These are phyloP conservation scores for Toxicodendron radicans DNA, from an alignment of 345 rosid genomes.

Conservation along the genomic window DNA sequence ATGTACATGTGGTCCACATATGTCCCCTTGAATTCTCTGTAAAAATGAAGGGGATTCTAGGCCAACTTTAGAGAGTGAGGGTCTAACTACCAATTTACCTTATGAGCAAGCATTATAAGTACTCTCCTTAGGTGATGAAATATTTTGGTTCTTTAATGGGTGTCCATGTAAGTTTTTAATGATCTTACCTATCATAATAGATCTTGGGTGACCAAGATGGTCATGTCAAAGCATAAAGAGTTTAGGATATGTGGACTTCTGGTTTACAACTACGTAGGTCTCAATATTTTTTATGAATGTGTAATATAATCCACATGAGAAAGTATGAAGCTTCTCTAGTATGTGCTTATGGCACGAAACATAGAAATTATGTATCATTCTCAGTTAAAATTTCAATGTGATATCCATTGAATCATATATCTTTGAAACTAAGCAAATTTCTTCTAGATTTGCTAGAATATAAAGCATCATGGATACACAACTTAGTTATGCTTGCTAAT, in stretches of 20 bases:
- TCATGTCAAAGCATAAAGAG: constrained; percentile 7
- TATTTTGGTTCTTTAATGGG: background rate
- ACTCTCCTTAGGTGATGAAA: background rate
- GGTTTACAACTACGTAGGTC: background rate
- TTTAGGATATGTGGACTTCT: background rate
- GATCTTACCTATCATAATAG: constrained; percentile 13
- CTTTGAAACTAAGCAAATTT: too few species aligned
- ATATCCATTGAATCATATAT: too few species aligned
- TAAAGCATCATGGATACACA: too few species aligned
- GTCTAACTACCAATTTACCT: constrained; percentile 9
- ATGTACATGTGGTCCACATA: too few species aligned
- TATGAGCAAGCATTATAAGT: background rate
- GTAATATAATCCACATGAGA: background rate
- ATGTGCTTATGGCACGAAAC: background rate
- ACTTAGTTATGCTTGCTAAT: too few species aligned
- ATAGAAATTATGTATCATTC: background rate
- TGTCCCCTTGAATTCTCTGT: background rate
- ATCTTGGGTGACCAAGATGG: background rate
- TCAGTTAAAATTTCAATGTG: too few species aligned
- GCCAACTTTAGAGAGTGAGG: constrained; percentile 12
- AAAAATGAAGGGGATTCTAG: background rate
- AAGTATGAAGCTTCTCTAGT: background rate
- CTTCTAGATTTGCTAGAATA: too few species aligned
- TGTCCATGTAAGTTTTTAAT: background rate
- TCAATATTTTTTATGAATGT: background rate